Evolutionary conservation across 192 early-diverging fungal genomes (phyloP).

Genomic region (Diversispora epigaea): DNA sequence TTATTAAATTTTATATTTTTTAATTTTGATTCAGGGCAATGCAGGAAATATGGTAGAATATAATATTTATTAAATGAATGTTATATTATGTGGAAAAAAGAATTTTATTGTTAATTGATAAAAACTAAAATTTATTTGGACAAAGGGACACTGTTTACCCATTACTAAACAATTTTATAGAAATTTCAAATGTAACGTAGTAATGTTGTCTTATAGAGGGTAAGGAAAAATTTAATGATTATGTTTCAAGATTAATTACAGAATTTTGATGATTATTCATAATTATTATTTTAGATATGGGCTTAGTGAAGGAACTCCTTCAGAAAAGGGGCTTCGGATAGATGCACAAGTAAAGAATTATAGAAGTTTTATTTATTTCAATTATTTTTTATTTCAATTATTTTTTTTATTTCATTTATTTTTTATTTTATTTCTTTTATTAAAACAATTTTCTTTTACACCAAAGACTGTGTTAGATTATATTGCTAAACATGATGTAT

Average conservation of each 20-base stretch:
- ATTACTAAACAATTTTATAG: conserved; percentile 78
- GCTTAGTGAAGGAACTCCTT: conserved; percentile 76
- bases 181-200: conserved; percentile 74
- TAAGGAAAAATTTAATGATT: conserved; percentile 33
- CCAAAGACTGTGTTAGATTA: conserved; percentile 78
- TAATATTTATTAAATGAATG: not conserved
- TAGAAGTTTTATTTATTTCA: not conserved
- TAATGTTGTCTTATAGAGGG: conserved; percentile 97
- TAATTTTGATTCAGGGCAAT: conserved; percentile 65
- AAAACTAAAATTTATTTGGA: not conserved
- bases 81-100: not conserved
- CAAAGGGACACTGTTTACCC: conserved; percentile 85
- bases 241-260: not conserved
- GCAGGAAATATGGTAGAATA: conserved; percentile 80
- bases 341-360: conserved; percentile 69
- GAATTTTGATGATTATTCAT: not conserved
- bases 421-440: not conserved
- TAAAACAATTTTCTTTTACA: not conserved
- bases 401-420: not conserved
- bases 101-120: not conserved
- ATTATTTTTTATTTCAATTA: not conserved
- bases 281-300: conserved; percentile 64
- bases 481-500: conserved; percentile 69
- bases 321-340: conserved; percentile 81
- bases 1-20: not conserved